These are phyloP conservation scores for Protea cynaroides DNA, from an alignment of 164 flowering plant genomes.

Conservation along the genomic window DNA sequence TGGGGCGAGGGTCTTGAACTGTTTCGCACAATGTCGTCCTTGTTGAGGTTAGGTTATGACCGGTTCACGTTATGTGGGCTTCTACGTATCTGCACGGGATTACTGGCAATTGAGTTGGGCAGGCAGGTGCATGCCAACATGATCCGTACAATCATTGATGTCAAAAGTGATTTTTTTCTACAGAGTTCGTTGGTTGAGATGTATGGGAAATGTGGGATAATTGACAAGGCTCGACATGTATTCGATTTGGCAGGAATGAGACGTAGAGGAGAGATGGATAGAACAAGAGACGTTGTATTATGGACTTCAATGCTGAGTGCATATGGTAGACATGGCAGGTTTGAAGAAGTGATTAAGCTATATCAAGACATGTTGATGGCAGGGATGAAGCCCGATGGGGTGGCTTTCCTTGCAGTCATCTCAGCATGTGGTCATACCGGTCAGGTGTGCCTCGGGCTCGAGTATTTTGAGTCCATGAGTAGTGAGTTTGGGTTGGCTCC, in stretches of 20 bases:
- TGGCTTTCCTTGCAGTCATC: slow-evolving; percentile 59
- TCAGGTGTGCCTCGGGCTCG: slow-evolving; percentile 46
- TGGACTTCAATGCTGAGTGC: slow-evolving; percentile 78
- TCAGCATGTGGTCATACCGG: slow-evolving; percentile 74
- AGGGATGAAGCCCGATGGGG: slow-evolving; percentile 52
- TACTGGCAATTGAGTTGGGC: slow-evolving; percentile 48
- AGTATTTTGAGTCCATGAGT: slow-evolving; percentile 56
- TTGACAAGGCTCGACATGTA: slow-evolving; percentile 39
- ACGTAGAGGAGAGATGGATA: slow-evolving; percentile 1
- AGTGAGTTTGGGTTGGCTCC: slow-evolving; percentile 41
- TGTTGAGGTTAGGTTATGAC: slow-evolving; percentile 37
- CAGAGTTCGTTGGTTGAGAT: slow-evolving; percentile 69
- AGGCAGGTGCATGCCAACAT: slow-evolving; percentile 44
- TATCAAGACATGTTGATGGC: slow-evolving; percentile 44
- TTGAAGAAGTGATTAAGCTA: slow-evolving; percentile 38
- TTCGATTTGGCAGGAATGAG: slow-evolving; percentile 36
- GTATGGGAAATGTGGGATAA: slow-evolving; percentile 77
- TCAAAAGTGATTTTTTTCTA: slow-evolving; percentile 41
- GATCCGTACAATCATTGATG: slow-evolving; percentile 21
- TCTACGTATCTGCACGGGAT: slow-evolving; percentile 46
- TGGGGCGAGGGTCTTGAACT: slow-evolving; percentile 46
- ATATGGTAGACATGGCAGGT: slow-evolving; percentile 56
- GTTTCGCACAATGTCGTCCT: slow-evolving; percentile 35
- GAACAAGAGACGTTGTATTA: slow-evolving; percentile 49
- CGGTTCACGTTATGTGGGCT: slow-evolving; percentile 47